Percentiles rank a stretch among this genome's conserved stretches.
phyloP scores from a whole-genome alignment of 1,139 yeast genomes.

The Debaryomycetaceae sp. region DNA sequence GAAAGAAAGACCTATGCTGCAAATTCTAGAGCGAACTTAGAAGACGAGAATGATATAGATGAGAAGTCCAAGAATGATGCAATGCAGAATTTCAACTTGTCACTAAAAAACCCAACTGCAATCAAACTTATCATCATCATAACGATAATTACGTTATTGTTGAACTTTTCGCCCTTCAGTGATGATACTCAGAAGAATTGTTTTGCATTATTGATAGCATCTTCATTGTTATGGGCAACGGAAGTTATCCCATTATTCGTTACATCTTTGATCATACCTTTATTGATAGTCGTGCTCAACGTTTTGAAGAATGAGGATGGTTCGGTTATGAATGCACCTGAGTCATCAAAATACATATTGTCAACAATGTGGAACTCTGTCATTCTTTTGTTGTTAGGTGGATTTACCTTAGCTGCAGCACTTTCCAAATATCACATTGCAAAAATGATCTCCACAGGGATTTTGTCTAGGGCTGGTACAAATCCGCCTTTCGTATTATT shows the following conservation, averaged over 20 bases:
- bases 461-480: constrained; percentile 61
- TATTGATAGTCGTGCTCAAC: constrained; percentile 51
- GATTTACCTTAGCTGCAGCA: constrained; percentile 73
- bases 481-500: constrained; percentile 61
- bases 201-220: constrained; percentile 64
- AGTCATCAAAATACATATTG: constrained; percentile 53
- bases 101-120: constrained; percentile 39
- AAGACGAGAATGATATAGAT: constrained; percentile 10
- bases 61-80: constrained; percentile 11
- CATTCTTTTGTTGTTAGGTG: constrained; percentile 65
- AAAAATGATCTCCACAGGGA: constrained; percentile 61
- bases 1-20: constrained; percentile 62
- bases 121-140: constrained; percentile 45
- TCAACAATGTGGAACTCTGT: constrained; percentile 74
- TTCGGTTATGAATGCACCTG: constrained; percentile 47
- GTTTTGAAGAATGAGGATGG: constrained; percentile 61
- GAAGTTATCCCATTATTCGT: constrained; percentile 70
- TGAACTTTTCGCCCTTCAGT: constrained; percentile 54
- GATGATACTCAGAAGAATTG: constrained; percentile 62
- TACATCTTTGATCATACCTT: constrained; percentile 62
- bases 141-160: constrained; percentile 42
- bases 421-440: constrained; percentile 70
- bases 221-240: constrained; percentile 72
- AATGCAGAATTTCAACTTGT: constrained; percentile 30
- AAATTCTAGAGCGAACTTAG: constrained; percentile 16